Conservation (phyloP, 192 early-diverging fungal species). For the Chytriomyces hyalinus region DNA sequence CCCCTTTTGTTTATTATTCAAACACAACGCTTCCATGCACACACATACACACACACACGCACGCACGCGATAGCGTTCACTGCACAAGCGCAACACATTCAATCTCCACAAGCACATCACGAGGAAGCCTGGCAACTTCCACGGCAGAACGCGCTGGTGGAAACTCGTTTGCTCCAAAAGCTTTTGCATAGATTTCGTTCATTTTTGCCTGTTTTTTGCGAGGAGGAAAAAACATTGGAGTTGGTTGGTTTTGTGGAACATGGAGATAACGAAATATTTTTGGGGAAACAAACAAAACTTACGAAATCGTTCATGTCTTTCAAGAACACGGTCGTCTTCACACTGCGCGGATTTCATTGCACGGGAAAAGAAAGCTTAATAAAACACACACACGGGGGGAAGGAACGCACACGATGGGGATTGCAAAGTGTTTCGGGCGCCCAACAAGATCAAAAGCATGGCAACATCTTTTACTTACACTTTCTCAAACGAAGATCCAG, state of each 20-base stretch:
- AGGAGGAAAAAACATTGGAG: neutral
- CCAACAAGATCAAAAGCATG: neutral
- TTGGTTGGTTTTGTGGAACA: too few species aligned
- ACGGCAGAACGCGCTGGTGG: constrained; percentile 68
- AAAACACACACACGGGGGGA: neutral
- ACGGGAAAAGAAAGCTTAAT: neutral
- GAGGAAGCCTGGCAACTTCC: constrained; percentile 90
- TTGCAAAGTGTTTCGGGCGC: neutral
- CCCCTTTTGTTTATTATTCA: too few species aligned
- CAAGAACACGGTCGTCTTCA: constrained; percentile 97
- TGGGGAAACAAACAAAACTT: neutral
- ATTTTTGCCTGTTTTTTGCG: constrained; percentile 50
- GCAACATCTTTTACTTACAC: constrained; percentile 45
- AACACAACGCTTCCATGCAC: too few species aligned
- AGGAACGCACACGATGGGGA: neutral
- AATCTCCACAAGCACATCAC: constrained; percentile 91
- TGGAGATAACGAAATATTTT: neutral
- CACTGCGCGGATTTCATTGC: constrained; percentile 21
- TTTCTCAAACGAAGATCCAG: constrained; percentile 76
- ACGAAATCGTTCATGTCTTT: constrained; percentile 86
- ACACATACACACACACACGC: too few species aligned
- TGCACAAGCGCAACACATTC: constrained; percentile 79
- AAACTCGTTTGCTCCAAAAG: constrained; percentile 52
- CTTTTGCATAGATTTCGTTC: constrained; percentile 87
- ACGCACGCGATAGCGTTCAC: too few species aligned